Evolutionary conservation across 2,329 filamentous ascomycete genomes (phyloP).

Genomic region (Fusarium verrucosum): DNA sequence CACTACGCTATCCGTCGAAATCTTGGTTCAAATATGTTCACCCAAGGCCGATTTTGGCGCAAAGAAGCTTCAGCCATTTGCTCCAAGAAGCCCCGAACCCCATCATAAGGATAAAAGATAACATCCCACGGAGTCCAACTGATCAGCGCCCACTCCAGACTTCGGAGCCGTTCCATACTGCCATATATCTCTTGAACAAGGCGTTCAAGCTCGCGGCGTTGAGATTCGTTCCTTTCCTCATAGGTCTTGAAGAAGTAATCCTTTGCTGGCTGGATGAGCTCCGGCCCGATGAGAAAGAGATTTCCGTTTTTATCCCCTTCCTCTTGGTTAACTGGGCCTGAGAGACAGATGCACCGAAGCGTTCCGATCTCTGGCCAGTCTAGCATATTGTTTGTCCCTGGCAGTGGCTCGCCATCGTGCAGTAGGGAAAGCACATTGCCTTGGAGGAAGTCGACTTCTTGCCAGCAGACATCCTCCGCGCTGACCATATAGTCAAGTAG

Average conservation of each 20-base stretch:
- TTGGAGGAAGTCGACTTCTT: not conserved
- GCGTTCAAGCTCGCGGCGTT: not conserved
- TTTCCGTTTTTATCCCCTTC: not conserved
- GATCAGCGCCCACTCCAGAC: not conserved
- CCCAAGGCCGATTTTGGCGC: not conserved
- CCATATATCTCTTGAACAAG: constrained; percentile 9
- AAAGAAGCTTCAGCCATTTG: constrained; percentile 1
- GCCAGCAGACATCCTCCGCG: constrained; percentile 1
- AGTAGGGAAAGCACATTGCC: not conserved
- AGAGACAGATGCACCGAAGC: not conserved
- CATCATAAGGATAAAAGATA: not conserved
- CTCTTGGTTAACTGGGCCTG: not conserved
- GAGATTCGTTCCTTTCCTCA: not conserved
- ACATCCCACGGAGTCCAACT: constrained; percentile 8
- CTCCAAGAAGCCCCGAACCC: not conserved
- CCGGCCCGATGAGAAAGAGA: not conserved
- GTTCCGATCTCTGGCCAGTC: not conserved
- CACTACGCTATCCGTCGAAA: not conserved
- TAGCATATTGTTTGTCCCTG: not conserved
- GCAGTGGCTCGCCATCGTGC: not conserved
- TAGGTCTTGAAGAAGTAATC: constrained; percentile 7
- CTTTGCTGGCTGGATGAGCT: not conserved
- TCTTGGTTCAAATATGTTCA: constrained; percentile 5
- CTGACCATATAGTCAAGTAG: not conserved
- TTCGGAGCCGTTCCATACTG: not conserved